Conservation (phyloP, 257 asterid genomes). For the Verbascum thapsus region DNA sequence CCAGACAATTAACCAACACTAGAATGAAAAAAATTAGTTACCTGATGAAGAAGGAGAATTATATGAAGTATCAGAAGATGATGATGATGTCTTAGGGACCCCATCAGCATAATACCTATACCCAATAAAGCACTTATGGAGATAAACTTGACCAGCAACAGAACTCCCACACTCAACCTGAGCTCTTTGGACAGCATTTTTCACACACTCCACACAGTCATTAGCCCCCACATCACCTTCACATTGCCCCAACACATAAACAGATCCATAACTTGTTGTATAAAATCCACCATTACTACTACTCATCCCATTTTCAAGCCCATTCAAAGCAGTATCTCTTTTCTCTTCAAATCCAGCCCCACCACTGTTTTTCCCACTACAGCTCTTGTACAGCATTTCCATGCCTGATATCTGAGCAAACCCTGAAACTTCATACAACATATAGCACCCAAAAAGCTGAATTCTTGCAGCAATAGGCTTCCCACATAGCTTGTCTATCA, state of each 20-base stretch:
- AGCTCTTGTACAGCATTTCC: conserved; percentile 86
- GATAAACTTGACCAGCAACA: conserved; percentile 77
- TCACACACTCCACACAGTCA: conserved; percentile 89
- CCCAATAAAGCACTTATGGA: conserved; percentile 79
- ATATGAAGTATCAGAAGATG: conserved; percentile 59
- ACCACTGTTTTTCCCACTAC: conserved; percentile 68
- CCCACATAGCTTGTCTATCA: conserved; percentile 87
- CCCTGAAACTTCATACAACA: conserved; percentile 86
- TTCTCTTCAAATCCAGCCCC: conserved; percentile 86
- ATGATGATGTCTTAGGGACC: conserved; percentile 56
- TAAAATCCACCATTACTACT: conserved; percentile 65
- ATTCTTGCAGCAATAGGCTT: conserved; percentile 81
- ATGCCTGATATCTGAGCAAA: conserved; percentile 85
- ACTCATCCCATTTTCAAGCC: conserved; percentile 67
- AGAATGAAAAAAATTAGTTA: conserved; percentile 17
- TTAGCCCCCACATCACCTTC: conserved; percentile 85
- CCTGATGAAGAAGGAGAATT: conserved; percentile 67
- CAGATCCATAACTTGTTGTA: conserved; percentile 56
- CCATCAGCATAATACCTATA: conserved; percentile 70
- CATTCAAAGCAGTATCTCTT: conserved; percentile 74
- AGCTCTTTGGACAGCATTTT: conserved; percentile 84
- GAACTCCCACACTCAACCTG: conserved; percentile 99
- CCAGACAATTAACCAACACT: neutral
- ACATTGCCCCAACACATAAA: conserved; percentile 88
- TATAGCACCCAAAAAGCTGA: conserved; percentile 87